Evolutionary conservation across 495 filamentous ascomycete genomes (phyloP).

Genomic region (Aspergillus heteromorphus): DNA sequence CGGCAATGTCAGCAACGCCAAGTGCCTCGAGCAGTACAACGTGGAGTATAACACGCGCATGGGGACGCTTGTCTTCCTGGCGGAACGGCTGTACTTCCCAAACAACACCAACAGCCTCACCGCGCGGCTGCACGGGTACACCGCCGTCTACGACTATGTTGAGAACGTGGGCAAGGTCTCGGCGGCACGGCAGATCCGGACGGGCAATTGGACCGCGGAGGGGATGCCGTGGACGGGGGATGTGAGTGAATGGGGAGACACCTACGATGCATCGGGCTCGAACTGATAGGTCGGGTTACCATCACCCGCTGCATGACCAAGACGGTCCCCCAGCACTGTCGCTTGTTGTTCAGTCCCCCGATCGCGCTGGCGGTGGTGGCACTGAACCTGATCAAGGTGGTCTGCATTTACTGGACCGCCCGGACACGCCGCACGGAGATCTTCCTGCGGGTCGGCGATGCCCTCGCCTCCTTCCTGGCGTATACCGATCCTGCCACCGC

Average conservation of each 20-base stretch:
- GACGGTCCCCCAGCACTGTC: background rate
- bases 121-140: background rate
- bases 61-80: background rate
- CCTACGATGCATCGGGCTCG: too few relatives aligned
- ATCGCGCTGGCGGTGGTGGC: constrained; percentile 7
- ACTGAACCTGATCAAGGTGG: constrained; percentile 12
- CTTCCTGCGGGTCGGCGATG: constrained; percentile 22
- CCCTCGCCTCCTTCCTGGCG: constrained; percentile 21
- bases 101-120: background rate
- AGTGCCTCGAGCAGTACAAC: background rate
- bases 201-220: background rate
- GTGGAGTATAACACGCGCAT: background rate
- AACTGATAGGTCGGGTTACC: too few relatives aligned
- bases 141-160: background rate
- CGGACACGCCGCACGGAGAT: background rate
- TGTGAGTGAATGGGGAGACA: background rate
- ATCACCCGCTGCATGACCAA: constrained; percentile 4
- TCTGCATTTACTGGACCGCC: constrained; percentile 7
- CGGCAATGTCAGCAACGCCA: background rate
- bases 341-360: constrained; percentile 4
- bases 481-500: constrained; percentile 18
- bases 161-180: background rate
- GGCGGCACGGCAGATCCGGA: background rate
- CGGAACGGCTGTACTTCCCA: background rate
- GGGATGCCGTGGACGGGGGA: background rate